Evolutionary conservation across 2,329 filamentous ascomycete species (phyloP).

Genomic region (Pestalotiopsis sp.): DNA sequence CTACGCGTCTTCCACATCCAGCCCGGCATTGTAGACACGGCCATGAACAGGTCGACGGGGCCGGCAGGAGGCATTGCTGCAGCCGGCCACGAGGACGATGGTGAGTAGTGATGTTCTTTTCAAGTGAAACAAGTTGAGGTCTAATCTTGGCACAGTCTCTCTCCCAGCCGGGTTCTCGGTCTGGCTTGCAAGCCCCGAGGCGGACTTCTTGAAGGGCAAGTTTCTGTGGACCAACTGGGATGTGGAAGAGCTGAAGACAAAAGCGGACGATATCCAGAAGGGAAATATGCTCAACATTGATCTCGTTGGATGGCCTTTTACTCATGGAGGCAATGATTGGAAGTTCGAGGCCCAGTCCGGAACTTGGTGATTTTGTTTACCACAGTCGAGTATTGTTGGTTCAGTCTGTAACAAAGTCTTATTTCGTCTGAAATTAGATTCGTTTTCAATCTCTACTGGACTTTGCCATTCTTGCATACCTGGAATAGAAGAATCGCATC

Average conservation of each 20-base stretch:
- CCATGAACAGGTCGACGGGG: conserved; percentile 18
- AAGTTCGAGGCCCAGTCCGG: neutral
- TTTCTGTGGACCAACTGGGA: conserved; percentile 54
- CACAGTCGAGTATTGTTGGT: no score
- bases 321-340: neutral
- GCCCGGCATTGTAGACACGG: conserved; percentile 37
- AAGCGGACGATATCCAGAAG: conserved; percentile 33
- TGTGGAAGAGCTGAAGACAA: conserved; percentile 46
- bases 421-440: no score
- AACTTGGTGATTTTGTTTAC: no score
- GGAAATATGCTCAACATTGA: conserved; percentile 17
- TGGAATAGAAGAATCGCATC: no score
- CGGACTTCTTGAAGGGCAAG: conserved; percentile 45
- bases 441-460: no score
- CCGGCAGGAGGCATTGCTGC: conserved; percentile 16
- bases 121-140: no score
- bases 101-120: conserved; percentile 5
- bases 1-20: conserved; percentile 43
- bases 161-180: conserved; percentile 44
- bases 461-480: no score
- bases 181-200: conserved; percentile 46
- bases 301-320: conserved; percentile 19
- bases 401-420: no score
- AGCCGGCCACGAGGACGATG: conserved; percentile 30
- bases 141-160: conserved; percentile 24